Evolutionary conservation across 108 stramenopile species (phyloP).

Genomic region (Cyclostephanos invisitatus): DNA sequence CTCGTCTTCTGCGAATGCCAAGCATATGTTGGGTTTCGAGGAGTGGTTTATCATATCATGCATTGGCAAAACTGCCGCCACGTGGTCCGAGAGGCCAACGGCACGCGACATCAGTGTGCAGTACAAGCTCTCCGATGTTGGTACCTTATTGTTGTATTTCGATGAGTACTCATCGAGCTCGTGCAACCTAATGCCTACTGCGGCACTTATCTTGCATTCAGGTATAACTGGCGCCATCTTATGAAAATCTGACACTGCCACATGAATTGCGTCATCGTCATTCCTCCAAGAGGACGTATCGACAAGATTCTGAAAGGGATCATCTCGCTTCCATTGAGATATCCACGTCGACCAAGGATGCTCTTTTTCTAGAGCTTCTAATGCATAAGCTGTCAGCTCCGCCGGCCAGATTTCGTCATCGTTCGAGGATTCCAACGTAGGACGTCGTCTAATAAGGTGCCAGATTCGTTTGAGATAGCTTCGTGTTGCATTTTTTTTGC

Average conservation of each 20-base stretch:
- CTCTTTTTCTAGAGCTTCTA: conserved; percentile 36
- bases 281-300: conserved; percentile 23
- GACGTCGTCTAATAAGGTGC: conserved; percentile 23
- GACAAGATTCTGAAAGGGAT: conserved; percentile 49
- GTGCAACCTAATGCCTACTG: conserved; percentile 41
- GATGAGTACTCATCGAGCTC: conserved; percentile 32
- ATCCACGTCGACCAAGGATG: conserved; percentile 57
- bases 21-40: conserved; percentile 38
- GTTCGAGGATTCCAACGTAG: background rate
- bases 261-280: conserved; percentile 29
- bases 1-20: conserved; percentile 35
- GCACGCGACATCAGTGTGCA: conserved; percentile 45
- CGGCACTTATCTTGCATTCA: conserved; percentile 45
- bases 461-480: conserved; percentile 16
- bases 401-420: conserved; percentile 51
- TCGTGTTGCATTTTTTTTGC: background rate
- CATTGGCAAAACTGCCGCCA: conserved; percentile 54
- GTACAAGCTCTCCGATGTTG: conserved; percentile 44
- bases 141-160: conserved; percentile 30
- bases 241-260: conserved; percentile 26
- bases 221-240: conserved; percentile 42
- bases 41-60: conserved; percentile 65
- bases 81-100: conserved; percentile 33
- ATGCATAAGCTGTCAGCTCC: conserved; percentile 50
- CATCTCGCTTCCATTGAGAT: conserved; percentile 53